phyloP scores from a whole-genome alignment of 2,329 filamentous ascomycete species.

The Scedosporium apiospermum region DNA sequence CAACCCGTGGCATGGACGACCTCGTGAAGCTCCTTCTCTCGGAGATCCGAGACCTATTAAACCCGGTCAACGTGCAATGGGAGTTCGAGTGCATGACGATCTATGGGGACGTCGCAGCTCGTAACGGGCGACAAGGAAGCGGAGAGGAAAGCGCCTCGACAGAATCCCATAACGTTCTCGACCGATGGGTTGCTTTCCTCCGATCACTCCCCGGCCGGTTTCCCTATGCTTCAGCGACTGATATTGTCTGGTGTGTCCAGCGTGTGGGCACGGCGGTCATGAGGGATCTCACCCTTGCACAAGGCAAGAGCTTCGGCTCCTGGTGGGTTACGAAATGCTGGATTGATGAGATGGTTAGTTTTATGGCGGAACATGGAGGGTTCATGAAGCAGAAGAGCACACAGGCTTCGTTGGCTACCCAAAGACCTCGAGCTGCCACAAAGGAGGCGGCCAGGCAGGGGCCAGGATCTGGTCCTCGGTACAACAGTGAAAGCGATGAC shows the following conservation, averaged over 20 bases:
- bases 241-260: conserved; percentile 69
- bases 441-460: conserved; percentile 24
- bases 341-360: conserved; percentile 88
- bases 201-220: conserved; percentile 60
- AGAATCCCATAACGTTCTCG: conserved; percentile 57
- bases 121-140: conserved; percentile 31
- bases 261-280: conserved; percentile 67
- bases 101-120: conserved; percentile 46
- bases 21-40: conserved; percentile 51
- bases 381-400: conserved; percentile 58
- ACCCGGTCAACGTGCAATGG: conserved; percentile 57
- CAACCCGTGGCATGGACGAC: conserved; percentile 56
- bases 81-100: conserved; percentile 53
- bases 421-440: conserved; percentile 23
- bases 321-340: conserved; percentile 97
- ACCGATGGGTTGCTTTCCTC: conserved; percentile 69
- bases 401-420: conserved; percentile 16
- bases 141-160: conserved; percentile 21
- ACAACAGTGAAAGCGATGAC: conserved; percentile 35
- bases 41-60: conserved; percentile 62
- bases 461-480: conserved; percentile 11
- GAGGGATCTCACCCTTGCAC: conserved; percentile 69
- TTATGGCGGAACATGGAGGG: conserved; percentile 81
- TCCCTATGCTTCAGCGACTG: conserved; percentile 61
- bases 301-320: conserved; percentile 73